These are phyloP conservation scores for Escallonia rubra DNA, from an alignment of 129 eudicot genomes.

Conservation along the genomic window DNA sequence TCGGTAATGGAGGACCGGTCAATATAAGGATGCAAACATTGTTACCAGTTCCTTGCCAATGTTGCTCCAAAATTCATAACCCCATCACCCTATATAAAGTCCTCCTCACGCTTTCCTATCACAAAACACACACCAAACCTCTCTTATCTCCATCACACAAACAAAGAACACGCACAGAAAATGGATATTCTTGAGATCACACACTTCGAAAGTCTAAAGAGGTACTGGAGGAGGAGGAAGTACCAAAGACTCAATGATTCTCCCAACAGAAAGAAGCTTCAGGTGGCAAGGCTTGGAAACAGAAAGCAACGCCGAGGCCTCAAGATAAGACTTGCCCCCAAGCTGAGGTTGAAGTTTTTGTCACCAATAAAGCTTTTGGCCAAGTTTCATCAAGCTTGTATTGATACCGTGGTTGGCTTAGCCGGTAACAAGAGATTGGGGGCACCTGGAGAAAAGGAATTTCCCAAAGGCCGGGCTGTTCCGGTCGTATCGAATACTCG, in stretches of 20 bases:
- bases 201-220: constrained; percentile 5
- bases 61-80: neutral
- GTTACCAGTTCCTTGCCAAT: too few species aligned
- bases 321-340: neutral
- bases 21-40: too few species aligned
- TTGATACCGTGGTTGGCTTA: constrained; percentile 3
- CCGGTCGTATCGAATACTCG: neutral
- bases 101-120: neutral
- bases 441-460: neutral
- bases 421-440: neutral
- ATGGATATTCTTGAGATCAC: neutral
- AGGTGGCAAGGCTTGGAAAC: constrained; percentile 2
- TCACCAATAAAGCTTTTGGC: constrained; percentile 9
- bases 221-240: constrained; percentile 9
- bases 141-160: neutral
- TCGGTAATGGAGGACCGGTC: too few species aligned
- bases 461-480: neutral
- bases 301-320: neutral
- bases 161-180: neutral
- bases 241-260: neutral
- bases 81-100: neutral
- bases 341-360: neutral
- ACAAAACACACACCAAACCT: neutral
- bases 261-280: neutral
- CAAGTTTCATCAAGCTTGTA: constrained; percentile 4